phyloP scores from a whole-genome alignment of 345 rosid genomes.

The Conringia planisiliqua region DNA sequence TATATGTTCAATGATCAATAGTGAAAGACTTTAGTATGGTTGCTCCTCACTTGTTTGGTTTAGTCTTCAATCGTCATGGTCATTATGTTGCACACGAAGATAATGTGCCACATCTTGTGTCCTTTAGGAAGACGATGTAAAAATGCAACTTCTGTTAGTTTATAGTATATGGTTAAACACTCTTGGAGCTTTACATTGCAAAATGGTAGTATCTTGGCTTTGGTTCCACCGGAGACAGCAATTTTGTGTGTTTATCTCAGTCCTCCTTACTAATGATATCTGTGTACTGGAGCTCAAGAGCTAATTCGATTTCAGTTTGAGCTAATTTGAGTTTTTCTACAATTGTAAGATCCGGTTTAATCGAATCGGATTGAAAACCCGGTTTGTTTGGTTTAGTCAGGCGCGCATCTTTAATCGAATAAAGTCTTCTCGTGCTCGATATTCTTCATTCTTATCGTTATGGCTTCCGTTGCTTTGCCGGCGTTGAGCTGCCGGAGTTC shows the following conservation, averaged over 20 bases:
- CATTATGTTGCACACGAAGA: neutral
- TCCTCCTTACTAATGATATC: neutral
- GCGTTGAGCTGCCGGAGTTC: constrained; percentile 34
- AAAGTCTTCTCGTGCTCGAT: neutral
- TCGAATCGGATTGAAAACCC: neutral
- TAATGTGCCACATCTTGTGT: neutral
- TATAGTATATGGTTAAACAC: neutral
- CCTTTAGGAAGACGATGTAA: neutral
- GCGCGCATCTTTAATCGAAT: constrained; percentile 18
- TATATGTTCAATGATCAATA: neutral
- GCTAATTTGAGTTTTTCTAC: neutral
- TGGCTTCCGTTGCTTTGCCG: constrained; percentile 30
- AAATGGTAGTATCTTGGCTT: neutral
- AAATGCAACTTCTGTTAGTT: neutral
- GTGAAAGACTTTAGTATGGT: neutral
- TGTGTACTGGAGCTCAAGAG: neutral
- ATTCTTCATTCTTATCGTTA: constrained; percentile 17
- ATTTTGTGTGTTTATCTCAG: neutral
- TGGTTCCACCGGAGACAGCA: neutral
- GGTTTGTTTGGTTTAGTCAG: neutral
- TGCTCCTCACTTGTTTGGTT: neutral
- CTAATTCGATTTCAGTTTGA: neutral
- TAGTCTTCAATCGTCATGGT: neutral
- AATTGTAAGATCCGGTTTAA: neutral
- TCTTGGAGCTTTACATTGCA: neutral